Base-by-base conservation (phyloP, 345 rosid genomes). In the Pseudoturritis turrita region DNA sequence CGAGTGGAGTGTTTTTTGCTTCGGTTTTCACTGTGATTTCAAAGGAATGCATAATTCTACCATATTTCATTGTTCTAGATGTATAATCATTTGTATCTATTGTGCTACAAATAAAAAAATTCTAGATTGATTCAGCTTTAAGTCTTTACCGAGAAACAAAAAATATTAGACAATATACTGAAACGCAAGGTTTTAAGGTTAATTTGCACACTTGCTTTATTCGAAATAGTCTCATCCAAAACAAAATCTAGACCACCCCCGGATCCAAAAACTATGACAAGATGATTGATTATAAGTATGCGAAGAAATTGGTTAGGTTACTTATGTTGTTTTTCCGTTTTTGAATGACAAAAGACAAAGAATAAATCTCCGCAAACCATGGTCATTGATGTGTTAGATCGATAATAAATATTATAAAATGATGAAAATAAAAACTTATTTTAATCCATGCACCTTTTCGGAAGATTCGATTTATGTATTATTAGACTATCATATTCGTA, bases 401-500 rank as follows among this genome's bases (percentile, higher is more conserved):
- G 33, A 29, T 29, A 28, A 29, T 29, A 7, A 6, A n/a, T 41
- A 5, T 14, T 46, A 3, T 47, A 10, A 10, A 47, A 21, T 19
- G 28, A 9, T 22, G 17, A 25, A n/a, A 14, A 13, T 52, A 2
- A 14, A 45, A 18, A 12, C 2, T 11, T 29, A 37, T 50, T 51
- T 23, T 19, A 51, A 6, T 51, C 25, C 8, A 21, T n/a, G 37
- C 19, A 31, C 21, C 22, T 49, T 65, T 65, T 65, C 41, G 15
- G 31, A 51, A 65, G 23, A 65, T 65, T 65, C 58, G 49, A 37
- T 23, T 36, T 65, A 12, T 51, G 46, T 65, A 66, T 52, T 25
- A 66, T 17, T 66, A 36, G 50, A 66, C 58, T 51, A 14, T 51
- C 26, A 15, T 37, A 11, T 23, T 65, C 70, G 8, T 40, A 51